phyloP scores from a whole-genome alignment of 108 stramenopile genomes.

The Conticribra guillardii region DNA sequence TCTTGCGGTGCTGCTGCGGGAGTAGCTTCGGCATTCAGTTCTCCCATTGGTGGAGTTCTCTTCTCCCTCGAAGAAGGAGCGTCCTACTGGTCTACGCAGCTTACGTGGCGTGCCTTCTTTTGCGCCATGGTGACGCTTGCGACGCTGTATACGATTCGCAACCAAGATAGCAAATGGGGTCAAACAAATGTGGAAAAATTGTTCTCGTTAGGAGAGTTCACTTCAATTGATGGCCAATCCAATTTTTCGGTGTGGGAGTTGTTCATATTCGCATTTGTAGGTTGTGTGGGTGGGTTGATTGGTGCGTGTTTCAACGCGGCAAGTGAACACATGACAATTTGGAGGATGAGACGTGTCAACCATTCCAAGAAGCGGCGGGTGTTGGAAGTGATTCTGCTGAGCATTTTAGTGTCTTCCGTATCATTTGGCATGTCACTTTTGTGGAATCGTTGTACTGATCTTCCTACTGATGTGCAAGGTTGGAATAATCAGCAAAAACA shows the following conservation, averaged over 20 bases:
- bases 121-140: conserved; percentile 95
- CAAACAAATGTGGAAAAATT: conserved; percentile 91
- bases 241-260: conserved; percentile 96
- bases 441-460: conserved; percentile 88
- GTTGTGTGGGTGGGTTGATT: conserved; percentile 93
- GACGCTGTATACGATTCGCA: conserved; percentile 84
- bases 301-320: conserved; percentile 96
- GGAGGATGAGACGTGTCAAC: conserved; percentile 88
- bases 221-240: conserved; percentile 59
- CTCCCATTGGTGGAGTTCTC: conserved; percentile 97
- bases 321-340: conserved; percentile 89
- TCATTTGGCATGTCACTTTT: conserved; percentile 88
- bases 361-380: conserved; percentile 70
- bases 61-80: conserved; percentile 97
- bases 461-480: conserved; percentile 93
- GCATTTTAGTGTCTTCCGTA: conserved; percentile 70
- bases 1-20: conserved; percentile 97
- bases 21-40: conserved; percentile 93
- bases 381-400: conserved; percentile 80
- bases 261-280: conserved; percentile 84
- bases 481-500: conserved; percentile 95
- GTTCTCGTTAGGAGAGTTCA: conserved; percentile 96
- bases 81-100: conserved; percentile 93
- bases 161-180: conserved; percentile 81
- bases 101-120: conserved; percentile 97